A percentile compares a stretch with the other conserved stretches of the same genome.
Conservation (phyloP, 495 filamentous ascomycete genomes). For the Delitschia confertaspora region DNA sequence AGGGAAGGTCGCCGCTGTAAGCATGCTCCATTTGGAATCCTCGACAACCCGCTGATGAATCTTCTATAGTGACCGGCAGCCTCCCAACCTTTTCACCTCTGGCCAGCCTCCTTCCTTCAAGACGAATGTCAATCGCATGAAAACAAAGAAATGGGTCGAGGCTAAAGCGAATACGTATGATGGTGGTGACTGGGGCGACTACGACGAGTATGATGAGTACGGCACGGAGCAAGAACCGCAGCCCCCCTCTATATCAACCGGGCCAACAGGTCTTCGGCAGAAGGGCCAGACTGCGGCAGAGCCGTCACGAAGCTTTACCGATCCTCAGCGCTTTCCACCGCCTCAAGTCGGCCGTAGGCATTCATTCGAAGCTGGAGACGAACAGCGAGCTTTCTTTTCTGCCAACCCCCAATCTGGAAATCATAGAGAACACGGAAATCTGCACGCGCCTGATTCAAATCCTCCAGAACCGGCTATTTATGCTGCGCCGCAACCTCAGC, state of each 20-base stretch:
- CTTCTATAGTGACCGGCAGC: conserved; percentile 26
- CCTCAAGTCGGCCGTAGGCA: conserved; percentile 25
- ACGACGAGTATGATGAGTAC: conserved; percentile 70
- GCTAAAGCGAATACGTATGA: conserved; percentile 83
- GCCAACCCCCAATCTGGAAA: not conserved
- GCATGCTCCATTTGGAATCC: not conserved
- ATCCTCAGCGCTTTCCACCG: conserved; percentile 26
- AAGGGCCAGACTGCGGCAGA: conserved; percentile 30
- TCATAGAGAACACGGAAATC: not conserved
- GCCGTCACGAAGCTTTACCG: conserved; percentile 26
- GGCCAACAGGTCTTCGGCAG: conserved; percentile 27
- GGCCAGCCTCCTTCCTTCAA: conserved; percentile 51
- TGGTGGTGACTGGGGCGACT: conserved; percentile 88
- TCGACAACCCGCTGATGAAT: conserved; percentile 2
- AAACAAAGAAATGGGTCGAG: conserved; percentile 92
- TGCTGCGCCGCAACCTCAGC: not conserved
- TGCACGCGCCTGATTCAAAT: not conserved
- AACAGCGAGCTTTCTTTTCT: conserved; percentile 30
- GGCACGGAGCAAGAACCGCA: conserved; percentile 45
- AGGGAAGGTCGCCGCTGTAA: conserved; percentile 25
- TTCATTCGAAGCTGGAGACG: conserved; percentile 47
- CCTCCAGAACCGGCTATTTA: not conserved
- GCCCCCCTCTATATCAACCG: conserved; percentile 31
- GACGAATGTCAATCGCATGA: conserved; percentile 79
- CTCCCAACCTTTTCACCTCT: conserved; percentile 25